These are phyloP conservation scores for Colletotrichum tanaceti DNA, from an alignment of 2,329 filamentous ascomycete species.

Conservation along the genomic window DNA sequence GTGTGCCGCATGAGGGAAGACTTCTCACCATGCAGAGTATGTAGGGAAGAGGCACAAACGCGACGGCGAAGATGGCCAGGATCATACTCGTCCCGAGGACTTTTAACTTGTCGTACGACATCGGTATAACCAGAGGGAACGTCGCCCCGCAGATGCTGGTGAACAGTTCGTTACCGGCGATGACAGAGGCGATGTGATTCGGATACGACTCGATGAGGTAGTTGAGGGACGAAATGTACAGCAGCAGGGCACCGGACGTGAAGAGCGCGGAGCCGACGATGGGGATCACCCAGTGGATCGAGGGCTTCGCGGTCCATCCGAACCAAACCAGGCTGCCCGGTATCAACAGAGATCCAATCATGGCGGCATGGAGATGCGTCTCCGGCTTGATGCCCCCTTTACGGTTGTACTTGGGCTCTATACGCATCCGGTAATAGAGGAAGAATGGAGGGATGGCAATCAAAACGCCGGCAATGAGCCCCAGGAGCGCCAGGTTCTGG, in stretches of 20 bases:
- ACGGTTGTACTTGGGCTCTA: constrained; percentile 29
- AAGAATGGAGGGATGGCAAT: constrained; percentile 27
- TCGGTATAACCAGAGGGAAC: constrained; percentile 28
- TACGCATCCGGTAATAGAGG: constrained; percentile 23
- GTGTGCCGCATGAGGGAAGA: background rate
- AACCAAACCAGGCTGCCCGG: constrained; percentile 35
- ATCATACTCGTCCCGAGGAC: constrained; percentile 30
- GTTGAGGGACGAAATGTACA: constrained; percentile 29
- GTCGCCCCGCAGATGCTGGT: constrained; percentile 30
- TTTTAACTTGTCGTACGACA: constrained; percentile 11
- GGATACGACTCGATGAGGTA: constrained; percentile 34
- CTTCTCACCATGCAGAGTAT: constrained; percentile 40
- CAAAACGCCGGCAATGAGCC: constrained; percentile 31
- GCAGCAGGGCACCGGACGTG: constrained; percentile 17
- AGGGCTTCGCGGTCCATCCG: constrained; percentile 26
- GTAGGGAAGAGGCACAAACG: constrained; percentile 28
- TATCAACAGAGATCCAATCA: constrained; percentile 22
- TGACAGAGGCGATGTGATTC: constrained; percentile 20
- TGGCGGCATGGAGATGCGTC: constrained; percentile 17
- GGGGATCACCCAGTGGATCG: constrained; percentile 17
- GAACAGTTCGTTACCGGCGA: constrained; percentile 32
- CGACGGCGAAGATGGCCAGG: constrained; percentile 24
- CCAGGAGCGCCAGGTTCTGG: constrained; percentile 12
- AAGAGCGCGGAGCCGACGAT: constrained; percentile 28
- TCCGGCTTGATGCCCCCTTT: constrained; percentile 26